Evolutionary conservation across 2,329 filamentous ascomycete genomes (phyloP).

Genomic region (Penicillium sp.): DNA sequence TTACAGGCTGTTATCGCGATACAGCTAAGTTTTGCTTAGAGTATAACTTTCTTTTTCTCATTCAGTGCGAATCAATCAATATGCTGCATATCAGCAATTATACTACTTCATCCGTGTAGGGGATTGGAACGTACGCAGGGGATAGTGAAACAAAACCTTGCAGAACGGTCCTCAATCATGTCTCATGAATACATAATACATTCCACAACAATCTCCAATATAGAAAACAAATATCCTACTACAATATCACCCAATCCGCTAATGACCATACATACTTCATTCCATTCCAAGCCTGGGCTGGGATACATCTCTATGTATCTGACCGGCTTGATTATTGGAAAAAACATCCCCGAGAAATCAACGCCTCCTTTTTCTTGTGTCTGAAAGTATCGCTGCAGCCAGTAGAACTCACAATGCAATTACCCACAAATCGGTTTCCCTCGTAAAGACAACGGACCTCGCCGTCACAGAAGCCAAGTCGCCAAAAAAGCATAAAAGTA

Average conservation of each 20-base stretch:
- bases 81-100: background rate
- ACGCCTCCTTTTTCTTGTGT: conserved; percentile 9
- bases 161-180: background rate
- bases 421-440: background rate
- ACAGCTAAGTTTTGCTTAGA: conserved; percentile 6
- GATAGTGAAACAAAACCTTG: background rate
- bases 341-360: background rate
- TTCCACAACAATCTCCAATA: background rate
- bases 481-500: background rate
- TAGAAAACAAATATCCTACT: background rate
- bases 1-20: conserved; percentile 15
- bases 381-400: background rate
- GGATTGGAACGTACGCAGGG: too few species aligned
- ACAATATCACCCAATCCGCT: background rate
- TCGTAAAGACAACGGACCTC: background rate
- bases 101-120: too few species aligned
- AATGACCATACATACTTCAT: too few species aligned
- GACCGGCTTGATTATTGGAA: background rate
- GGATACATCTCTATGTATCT: background rate
- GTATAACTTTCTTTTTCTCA: conserved; percentile 6
- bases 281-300: too few species aligned
- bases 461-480: too few species aligned
- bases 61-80: conserved; percentile 10
- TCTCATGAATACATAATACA: conserved; percentile 6
- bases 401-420: too few species aligned